These are phyloP conservation scores for Flaveria bidentis DNA, from an alignment of 129 eudicot species.

Conservation along the genomic window DNA sequence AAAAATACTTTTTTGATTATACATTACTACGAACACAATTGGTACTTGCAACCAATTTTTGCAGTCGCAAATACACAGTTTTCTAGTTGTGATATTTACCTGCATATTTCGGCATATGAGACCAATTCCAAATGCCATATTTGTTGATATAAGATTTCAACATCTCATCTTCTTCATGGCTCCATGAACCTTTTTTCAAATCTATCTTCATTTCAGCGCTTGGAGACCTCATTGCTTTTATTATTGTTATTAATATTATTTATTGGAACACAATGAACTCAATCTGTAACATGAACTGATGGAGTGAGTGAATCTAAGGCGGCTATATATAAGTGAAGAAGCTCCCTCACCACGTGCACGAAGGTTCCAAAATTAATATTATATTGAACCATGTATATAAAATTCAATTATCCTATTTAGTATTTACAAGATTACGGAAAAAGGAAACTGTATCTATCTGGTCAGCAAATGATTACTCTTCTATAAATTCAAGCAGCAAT, in stretches of 20 bases:
- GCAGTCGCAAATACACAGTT: not conserved
- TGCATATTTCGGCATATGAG: slow-evolving; percentile 44
- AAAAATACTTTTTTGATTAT: too few relatives aligned
- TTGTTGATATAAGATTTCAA: slow-evolving; percentile 33
- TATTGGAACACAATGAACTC: not conserved
- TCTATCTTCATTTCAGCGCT: not conserved
- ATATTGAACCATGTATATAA: not conserved
- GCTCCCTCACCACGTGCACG: not conserved
- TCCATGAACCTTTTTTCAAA: slow-evolving; percentile 50
- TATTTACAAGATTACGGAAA: not conserved
- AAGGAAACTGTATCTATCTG: not conserved
- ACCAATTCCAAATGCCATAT: slow-evolving; percentile 47
- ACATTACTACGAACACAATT: too few relatives aligned
- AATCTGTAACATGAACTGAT: not conserved
- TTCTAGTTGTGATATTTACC: slow-evolving; percentile 13
- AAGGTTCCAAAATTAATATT: not conserved
- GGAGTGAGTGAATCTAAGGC: not conserved
- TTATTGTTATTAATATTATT: not conserved
- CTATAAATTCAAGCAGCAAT: not conserved
- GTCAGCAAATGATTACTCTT: not conserved
- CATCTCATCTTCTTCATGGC: slow-evolving; percentile 43
- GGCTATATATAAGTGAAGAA: not conserved
- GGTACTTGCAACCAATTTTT: not conserved
- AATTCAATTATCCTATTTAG: too few relatives aligned
- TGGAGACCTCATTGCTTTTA: slow-evolving; percentile 21